Conservation (phyloP, 139 green algal genomes). For the Spirogloea muscicola region DNA sequence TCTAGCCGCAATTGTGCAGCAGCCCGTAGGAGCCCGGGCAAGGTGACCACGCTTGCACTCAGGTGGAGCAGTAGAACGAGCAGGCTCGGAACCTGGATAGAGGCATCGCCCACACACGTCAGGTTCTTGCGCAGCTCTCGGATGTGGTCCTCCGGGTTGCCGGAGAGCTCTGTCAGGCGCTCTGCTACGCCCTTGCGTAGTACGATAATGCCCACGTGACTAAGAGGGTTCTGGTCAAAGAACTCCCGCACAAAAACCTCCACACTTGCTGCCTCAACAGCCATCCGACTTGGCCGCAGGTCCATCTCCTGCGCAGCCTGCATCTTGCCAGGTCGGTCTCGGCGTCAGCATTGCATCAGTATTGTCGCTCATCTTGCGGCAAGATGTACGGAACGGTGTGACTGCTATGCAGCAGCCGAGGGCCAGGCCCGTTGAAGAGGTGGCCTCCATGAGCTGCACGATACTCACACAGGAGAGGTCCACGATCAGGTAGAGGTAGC, state of each 20-base stretch:
- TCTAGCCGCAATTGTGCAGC: no score
- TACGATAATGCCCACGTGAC: conserved; percentile 79
- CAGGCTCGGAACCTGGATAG: conserved; percentile 6
- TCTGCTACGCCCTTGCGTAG: conserved; percentile 77
- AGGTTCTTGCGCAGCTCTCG: conserved; percentile 29
- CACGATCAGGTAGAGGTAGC: conserved; percentile 72
- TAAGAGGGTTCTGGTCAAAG: conserved; percentile 94
- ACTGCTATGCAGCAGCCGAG: no score
- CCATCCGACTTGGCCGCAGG: conserved; percentile 72
- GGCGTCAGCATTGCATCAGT: no score
- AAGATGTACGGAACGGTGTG: no score
- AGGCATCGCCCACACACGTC: conserved; percentile 7
- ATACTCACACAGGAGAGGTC: conserved; percentile 11
- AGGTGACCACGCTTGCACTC: background rate
- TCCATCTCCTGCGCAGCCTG: conserved; percentile 63
- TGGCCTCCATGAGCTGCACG: background rate
- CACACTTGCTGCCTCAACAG: conserved; percentile 55
- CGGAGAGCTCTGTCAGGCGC: conserved; percentile 44
- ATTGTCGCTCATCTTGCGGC: no score
- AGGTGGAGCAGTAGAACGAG: background rate
- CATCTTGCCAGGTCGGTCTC: no score
- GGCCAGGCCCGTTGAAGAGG: background rate
- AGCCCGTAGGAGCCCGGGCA: no score
- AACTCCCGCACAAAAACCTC: conserved; percentile 80
- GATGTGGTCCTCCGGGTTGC: conserved; percentile 51